phyloP scores from a whole-genome alignment of 495 filamentous ascomycete species.

The Daldinia loculata region DNA sequence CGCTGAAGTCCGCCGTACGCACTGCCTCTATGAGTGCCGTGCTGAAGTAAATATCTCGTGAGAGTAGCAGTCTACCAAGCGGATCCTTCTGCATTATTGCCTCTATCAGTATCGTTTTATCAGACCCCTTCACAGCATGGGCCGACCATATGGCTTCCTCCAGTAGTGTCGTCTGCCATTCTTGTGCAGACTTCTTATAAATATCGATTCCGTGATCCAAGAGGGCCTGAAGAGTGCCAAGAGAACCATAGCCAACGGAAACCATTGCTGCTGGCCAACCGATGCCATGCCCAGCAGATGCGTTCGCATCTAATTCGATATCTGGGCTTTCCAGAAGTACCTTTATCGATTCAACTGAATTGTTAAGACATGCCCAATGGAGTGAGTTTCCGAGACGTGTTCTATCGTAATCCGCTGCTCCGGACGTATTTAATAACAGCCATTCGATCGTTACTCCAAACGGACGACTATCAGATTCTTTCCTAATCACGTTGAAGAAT shows the following conservation, averaged over 20 bases:
- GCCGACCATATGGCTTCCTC: constrained; percentile 24
- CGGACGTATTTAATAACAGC: constrained; percentile 16
- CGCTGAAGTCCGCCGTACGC: constrained; percentile 22
- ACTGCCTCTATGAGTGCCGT: constrained; percentile 32
- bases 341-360: constrained; percentile 27
- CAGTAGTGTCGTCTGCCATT: constrained; percentile 11
- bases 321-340: constrained; percentile 19
- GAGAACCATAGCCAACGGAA: constrained; percentile 24
- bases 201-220: constrained; percentile 25
- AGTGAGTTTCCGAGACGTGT: constrained; percentile 23
- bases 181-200: constrained; percentile 12
- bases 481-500: constrained; percentile 23
- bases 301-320: constrained; percentile 15
- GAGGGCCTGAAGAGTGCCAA: constrained; percentile 25
- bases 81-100: constrained; percentile 33
- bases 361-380: constrained; percentile 29
- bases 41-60: constrained; percentile 18
- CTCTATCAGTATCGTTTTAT: constrained; percentile 32
- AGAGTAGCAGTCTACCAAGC: constrained; percentile 14
- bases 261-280: constrained; percentile 17
- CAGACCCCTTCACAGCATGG: constrained; percentile 20
- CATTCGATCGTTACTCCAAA: constrained; percentile 21
- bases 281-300: not conserved
- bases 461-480: not conserved
- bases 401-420: not conserved